Evolutionary conservation across 768 basidiomycete species (phyloP).

Genomic region (Termitomyces sp.): DNA sequence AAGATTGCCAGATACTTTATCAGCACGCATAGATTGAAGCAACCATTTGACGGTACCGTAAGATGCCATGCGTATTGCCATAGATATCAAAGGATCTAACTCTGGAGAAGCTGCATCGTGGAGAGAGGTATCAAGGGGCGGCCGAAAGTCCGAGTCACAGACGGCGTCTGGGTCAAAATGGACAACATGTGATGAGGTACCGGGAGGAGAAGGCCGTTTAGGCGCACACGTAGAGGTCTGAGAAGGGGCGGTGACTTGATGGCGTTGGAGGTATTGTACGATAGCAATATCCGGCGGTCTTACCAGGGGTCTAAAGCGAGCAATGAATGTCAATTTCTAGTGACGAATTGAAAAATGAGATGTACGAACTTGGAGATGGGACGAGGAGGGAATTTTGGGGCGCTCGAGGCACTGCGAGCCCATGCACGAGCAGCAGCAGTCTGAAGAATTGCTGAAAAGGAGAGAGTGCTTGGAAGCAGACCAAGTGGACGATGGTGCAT

Average conservation of each 20-base stretch:
- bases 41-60: slow-evolving; percentile 45
- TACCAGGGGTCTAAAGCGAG: background rate
- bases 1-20: slow-evolving; percentile 37
- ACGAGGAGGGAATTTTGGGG: background rate
- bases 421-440: slow-evolving; percentile 51
- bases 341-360: background rate
- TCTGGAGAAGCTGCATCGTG: background rate
- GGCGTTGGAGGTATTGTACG: background rate
- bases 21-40: slow-evolving; percentile 43
- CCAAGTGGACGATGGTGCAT: slow-evolving; percentile 46
- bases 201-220: background rate
- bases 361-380: background rate
- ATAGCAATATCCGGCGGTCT: background rate
- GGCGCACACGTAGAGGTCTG: background rate
- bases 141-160: slow-evolving; percentile 20
- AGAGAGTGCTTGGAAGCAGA: slow-evolving; percentile 6
- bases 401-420: slow-evolving; percentile 23
- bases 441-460: slow-evolving; percentile 40
- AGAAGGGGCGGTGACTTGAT: background rate
- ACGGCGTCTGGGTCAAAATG: slow-evolving; percentile 21
- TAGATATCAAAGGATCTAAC: slow-evolving; percentile 23
- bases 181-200: background rate
- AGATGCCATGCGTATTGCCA: slow-evolving; percentile 49
- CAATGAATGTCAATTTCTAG: background rate
- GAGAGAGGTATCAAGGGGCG: slow-evolving; percentile 22